phyloP scores from a whole-genome alignment of 2,329 filamentous ascomycete species.

The Talaromyces sp. region DNA sequence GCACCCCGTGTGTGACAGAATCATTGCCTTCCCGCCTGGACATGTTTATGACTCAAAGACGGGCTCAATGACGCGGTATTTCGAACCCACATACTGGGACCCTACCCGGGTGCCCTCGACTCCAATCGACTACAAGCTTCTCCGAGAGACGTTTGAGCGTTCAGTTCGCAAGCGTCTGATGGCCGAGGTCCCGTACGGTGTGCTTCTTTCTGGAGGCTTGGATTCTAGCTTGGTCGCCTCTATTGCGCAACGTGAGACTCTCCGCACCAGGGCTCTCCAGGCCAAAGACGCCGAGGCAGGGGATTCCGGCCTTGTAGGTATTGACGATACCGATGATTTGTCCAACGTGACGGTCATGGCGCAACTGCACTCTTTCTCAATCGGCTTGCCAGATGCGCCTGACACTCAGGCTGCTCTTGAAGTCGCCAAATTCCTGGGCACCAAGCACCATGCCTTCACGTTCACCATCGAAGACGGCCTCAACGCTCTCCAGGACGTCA shows the following conservation, averaged over 20 bases:
- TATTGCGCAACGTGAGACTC: constrained; percentile 89
- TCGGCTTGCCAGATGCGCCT: constrained; percentile 86
- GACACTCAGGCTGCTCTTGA: constrained; percentile 88
- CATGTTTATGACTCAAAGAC: constrained; percentile 96
- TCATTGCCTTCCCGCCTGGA: constrained; percentile 88
- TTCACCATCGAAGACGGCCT: constrained; percentile 97
- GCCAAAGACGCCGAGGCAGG: constrained; percentile 39
- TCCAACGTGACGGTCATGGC: constrained; percentile 87
- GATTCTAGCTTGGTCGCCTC: constrained; percentile 93
- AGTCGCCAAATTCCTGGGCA: constrained; percentile 94
- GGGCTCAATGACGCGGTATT: constrained; percentile 79
- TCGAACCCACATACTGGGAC: constrained; percentile 89
- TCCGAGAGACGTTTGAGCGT: constrained; percentile 79
- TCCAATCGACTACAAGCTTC: constrained; percentile 75
- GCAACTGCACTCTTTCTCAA: constrained; percentile 97
- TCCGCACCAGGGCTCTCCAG: constrained; percentile 64
- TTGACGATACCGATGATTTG: constrained; percentile 86
- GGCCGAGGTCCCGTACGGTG: constrained; percentile 97
- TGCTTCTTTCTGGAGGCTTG: constrained; percentile 87
- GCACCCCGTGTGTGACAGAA: constrained; percentile 89
- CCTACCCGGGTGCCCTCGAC: constrained; percentile 69
- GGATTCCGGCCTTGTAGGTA: constrained; percentile 69
- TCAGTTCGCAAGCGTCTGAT: constrained; percentile 94
- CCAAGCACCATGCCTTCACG: constrained; percentile 96
- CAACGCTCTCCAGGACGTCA: constrained; percentile 94